These are phyloP conservation scores for Neopestalotiopsis sp. DNA, from an alignment of 2,329 filamentous ascomycete species.

Conservation along the genomic window DNA sequence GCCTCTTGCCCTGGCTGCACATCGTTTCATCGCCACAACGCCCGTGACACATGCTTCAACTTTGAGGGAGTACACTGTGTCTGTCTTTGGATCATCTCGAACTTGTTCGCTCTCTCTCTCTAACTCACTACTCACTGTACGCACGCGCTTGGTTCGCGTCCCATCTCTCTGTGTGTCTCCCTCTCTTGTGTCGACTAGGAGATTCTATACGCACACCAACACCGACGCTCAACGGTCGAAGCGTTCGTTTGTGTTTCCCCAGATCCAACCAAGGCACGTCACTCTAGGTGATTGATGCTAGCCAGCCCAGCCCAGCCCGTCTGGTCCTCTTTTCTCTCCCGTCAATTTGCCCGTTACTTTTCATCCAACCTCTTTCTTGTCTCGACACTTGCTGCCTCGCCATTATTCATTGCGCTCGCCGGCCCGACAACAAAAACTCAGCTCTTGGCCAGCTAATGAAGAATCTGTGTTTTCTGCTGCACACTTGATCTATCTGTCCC, in stretches of 20 bases:
- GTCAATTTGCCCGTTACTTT: background rate
- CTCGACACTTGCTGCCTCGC: background rate
- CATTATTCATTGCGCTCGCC: background rate
- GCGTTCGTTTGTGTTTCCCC: slow-evolving; percentile 8
- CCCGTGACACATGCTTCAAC: background rate
- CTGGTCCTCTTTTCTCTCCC: background rate
- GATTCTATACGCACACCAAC: background rate
- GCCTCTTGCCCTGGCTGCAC: background rate
- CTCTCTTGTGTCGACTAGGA: background rate
- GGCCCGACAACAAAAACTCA: background rate
- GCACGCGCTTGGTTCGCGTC: background rate
- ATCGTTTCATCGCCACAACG: slow-evolving; percentile 6
- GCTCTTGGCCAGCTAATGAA: background rate
- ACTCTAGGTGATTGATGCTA: background rate
- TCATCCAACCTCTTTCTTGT: slow-evolving; percentile 4
- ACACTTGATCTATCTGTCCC: background rate
- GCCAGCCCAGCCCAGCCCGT: background rate
- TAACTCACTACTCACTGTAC: background rate
- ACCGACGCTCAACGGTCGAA: background rate
- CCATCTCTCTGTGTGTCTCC: background rate
- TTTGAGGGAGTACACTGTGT: background rate
- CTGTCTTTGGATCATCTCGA: background rate
- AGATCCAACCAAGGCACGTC: background rate
- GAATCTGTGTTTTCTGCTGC: background rate
- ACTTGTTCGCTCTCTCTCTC: background rate